Evolutionary conservation across 192 early-diverging fungal genomes (phyloP).

Genomic region (Linnemannia zychae): DNA sequence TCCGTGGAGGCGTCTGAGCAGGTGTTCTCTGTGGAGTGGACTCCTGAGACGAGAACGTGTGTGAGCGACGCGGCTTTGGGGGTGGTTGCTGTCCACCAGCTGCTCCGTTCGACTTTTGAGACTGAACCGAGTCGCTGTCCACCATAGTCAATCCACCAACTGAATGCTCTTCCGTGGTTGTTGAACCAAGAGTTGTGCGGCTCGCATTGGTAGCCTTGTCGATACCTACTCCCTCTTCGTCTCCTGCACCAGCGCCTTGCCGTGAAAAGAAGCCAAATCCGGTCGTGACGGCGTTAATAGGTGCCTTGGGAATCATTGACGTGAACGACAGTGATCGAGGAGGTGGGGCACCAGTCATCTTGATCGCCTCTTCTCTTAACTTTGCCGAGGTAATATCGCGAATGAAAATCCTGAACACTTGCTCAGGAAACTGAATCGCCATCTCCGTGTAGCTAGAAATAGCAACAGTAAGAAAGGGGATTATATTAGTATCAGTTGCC

Average conservation of each 20-base stretch:
- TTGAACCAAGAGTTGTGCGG: not conserved
- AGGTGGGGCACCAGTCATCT: not conserved
- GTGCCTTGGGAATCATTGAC: slow-evolving; percentile 14
- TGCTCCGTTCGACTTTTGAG: not conserved
- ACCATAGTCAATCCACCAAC: not conserved
- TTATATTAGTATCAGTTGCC: no score
- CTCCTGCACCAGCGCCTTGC: slow-evolving; percentile 1
- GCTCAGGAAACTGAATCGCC: slow-evolving; percentile 69
- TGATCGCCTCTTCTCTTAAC: not conserved
- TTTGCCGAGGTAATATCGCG: slow-evolving; percentile 70
- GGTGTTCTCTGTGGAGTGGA: not conserved
- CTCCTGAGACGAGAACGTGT: not conserved
- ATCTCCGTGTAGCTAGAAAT: slow-evolving; percentile 71
- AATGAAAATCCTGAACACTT: slow-evolving; percentile 89
- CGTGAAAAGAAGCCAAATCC: slow-evolving; percentile 2
- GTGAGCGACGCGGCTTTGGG: not conserved
- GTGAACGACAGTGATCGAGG: slow-evolving; percentile 21
- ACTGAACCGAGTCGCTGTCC: not conserved
- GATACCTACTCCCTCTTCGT: not conserved
- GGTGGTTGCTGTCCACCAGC: not conserved
- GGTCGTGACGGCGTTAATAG: slow-evolving; percentile 6
- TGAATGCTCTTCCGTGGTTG: not conserved
- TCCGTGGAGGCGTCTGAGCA: not conserved
- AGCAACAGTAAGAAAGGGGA: no score
- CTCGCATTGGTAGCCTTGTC: no score